Conservation (phyloP, 306 rosid species). For the Prunus mongolica region DNA sequence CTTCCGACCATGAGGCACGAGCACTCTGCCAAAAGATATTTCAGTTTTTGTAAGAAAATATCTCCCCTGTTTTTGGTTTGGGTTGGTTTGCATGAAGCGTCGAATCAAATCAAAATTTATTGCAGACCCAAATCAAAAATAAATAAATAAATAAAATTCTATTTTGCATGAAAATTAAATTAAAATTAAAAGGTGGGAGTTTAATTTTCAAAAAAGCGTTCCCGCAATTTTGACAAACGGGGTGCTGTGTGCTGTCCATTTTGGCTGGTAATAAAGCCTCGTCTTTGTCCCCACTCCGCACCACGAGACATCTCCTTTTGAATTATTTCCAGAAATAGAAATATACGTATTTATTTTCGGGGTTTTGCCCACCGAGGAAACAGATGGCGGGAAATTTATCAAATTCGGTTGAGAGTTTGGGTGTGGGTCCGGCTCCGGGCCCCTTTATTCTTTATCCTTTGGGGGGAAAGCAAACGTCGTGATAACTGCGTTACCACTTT, state of each 20-base stretch:
- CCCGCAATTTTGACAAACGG: slow-evolving; percentile 16
- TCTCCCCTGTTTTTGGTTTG: background rate
- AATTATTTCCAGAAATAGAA: background rate
- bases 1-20: no score
- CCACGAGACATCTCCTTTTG: background rate
- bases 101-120: background rate
- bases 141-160: background rate
- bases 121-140: no score
- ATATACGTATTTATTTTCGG: background rate
- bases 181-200: background rate
- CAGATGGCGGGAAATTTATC: slow-evolving; percentile 23
- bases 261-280: slow-evolving; percentile 17
- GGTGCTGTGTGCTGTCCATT: background rate
- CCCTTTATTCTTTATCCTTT: background rate
- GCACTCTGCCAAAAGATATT: background rate
- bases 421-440: slow-evolving; percentile 6
- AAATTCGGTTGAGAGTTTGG: slow-evolving; percentile 17
- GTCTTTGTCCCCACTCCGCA: background rate
- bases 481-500: background rate
- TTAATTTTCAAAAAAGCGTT: background rate
- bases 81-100: background rate
- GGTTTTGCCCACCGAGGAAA: background rate
- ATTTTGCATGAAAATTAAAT: background rate
- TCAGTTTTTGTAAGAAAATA: background rate
- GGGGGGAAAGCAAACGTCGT: background rate